These are phyloP conservation scores for Neurospora tetraspora DNA, from an alignment of 495 filamentous ascomycete species.

Conservation along the genomic window DNA sequence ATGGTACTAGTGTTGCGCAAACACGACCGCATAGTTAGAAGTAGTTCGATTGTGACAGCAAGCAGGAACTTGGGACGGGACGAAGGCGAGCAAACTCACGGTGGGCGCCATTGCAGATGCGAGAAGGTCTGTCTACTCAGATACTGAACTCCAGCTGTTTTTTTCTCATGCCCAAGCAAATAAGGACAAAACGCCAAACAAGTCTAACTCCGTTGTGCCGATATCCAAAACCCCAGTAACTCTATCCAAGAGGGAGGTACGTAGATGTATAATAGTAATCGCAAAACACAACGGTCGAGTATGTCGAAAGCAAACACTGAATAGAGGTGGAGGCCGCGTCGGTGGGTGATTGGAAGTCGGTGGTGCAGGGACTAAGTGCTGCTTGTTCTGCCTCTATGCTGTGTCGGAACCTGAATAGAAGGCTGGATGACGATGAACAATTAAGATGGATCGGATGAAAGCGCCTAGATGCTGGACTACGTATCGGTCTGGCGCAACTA, in stretches of 20 bases:
- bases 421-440: background rate
- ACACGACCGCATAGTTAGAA: background rate
- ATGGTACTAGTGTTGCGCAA: constrained; percentile 22
- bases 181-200: background rate
- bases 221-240: background rate
- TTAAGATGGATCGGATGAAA: background rate
- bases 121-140: background rate
- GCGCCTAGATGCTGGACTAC: background rate
- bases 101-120: constrained; percentile 18
- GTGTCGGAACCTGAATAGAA: background rate
- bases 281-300: background rate
- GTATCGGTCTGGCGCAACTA: background rate
- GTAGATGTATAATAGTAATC: background rate
- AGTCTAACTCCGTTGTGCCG: background rate
- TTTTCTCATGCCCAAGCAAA: background rate
- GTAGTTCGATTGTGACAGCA: background rate
- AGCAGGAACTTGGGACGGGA: background rate
- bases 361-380: background rate
- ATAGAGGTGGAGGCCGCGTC: background rate
- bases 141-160: background rate
- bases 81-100: constrained; percentile 11
- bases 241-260: background rate
- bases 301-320: background rate
- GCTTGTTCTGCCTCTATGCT: background rate
- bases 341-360: background rate